Base-by-base conservation (phyloP, 2,329 filamentous ascomycete genomes). In the Arthrobotrys musiformis region DNA sequence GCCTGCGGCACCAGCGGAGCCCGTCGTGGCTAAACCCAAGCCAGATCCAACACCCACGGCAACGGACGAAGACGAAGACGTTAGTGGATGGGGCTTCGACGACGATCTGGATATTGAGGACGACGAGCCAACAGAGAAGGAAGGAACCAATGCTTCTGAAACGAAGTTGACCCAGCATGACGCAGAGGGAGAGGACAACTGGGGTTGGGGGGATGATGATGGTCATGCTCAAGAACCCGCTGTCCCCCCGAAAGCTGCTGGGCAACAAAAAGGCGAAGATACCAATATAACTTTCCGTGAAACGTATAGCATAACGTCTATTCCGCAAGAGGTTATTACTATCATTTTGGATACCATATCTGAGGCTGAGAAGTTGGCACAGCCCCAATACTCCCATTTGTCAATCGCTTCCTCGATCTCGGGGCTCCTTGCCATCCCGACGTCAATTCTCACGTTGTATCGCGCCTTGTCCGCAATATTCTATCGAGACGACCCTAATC, bases 121-220 rank as follows among this genome's bases (percentile, higher is more conserved):
- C 5, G 72, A 64, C 6, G 72, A 64, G 24, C 79, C 83, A 1
- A 84, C 86, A 67, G 85, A 86, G 46, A 40, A 40, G 40, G 42
- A 58, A 28, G 44, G 11, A 44, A n/a, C 56, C 5, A 37, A 72
- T 11, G 28, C 44, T 35, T 30, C 33, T 8, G 30, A 54, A 6
- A 19, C 26, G 6, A 26, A 46, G 4, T 1, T 17, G 19, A 9
- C 33, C 4, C 22, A 48, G 30, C 40, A 80, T 82, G 6, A 77
- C 80, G 63, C 81, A 80, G 73, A 72, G 79, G 11, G 85, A 48
- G 85, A 86, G 22, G 87, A 88, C 22, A 85, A 93, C 77, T 92
- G 93, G 26, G 96, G 93, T 92, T 93, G 92, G 2, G 97, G 93
- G 92, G 92, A 89, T 22, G 93, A 89, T 15, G 86, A 93, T 40